Evolutionary conservation across 192 early-diverging fungal genomes (phyloP), one percentile per base, ranked within the genome.

Genomic region (Coemansia sp.): DNA sequence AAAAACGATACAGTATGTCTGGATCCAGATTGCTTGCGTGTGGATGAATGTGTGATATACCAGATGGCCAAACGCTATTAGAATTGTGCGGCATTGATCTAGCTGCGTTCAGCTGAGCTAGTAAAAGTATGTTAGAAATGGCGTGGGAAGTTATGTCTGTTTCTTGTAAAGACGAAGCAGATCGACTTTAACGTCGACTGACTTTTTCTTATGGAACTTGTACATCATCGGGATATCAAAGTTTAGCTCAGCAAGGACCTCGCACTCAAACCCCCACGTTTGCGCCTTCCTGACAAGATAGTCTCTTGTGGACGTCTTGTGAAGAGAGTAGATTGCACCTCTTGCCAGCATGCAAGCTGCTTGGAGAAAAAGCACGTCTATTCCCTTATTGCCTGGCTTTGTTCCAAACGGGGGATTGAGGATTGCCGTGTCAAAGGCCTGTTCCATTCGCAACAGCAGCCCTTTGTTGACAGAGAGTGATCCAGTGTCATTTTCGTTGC

Each of bases 321-420:
- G 91, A 25, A 93, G 71, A 8, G 90, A 91, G 71, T 93, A 93
- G 0, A 93, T 89, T 1, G 89, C 87, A 43, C 71, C 80, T 12
- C 72, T 80, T 53, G 90, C 87, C 62, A 89, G 79, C 76, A 85
- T 48, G 39, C 64, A 75, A 2, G 89, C 91, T 13, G 88, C 87
- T 69, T 90, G 88, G 45, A 93, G 74, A 61, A 93, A 89, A 37
- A 87, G 75, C 73, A 88, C 85, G 63, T 93, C 91, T 17, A 91
- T 87, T 16, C 91, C 91, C 63, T 89, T 89, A 71, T 88, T 88
- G 7, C 81, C 83, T 2, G 83, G 83, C 63, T 90, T 93, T 4
- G 91, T 93, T 17, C 91, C 91, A 75, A 93, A 93, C 0, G 91
- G 91, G 72, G 91, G 91, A 72, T 93, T 93, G 85, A 91, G 89